Evolutionary conservation across 1,284 basidiomycete genomes (phyloP).

Genomic region (Cutaneotrichosporon sp.): DNA sequence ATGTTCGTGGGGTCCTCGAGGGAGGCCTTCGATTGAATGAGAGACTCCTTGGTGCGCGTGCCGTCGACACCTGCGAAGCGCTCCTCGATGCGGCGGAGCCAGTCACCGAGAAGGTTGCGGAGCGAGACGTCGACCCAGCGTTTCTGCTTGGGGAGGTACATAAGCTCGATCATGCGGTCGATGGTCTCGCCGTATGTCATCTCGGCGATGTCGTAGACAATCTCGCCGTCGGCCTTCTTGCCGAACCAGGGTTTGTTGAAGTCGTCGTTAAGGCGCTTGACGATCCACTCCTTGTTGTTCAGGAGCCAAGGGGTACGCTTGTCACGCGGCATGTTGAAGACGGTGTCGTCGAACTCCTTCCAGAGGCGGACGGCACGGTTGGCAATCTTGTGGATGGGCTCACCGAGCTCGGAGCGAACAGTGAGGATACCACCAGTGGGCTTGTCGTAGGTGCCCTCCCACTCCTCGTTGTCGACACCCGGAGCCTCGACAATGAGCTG

Average conservation of each 20-base stretch:
- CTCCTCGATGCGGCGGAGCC: conserved; percentile 94
- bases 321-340: conserved; percentile 92
- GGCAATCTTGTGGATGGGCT: conserved; percentile 98
- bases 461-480: conserved; percentile 85
- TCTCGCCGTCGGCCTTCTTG: conserved; percentile 81
- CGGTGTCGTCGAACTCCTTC: conserved; percentile 95
- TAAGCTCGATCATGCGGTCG: conserved; percentile 81
- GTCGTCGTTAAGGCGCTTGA: conserved; percentile 86
- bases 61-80: conserved; percentile 91
- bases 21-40: conserved; percentile 80
- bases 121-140: conserved; percentile 94
- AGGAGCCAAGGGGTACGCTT: conserved; percentile 85
- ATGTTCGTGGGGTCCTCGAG: conserved; percentile 79
- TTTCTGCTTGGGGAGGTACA: conserved; percentile 85
- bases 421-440: conserved; percentile 95
- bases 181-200: conserved; percentile 99
- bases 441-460: conserved; percentile 93
- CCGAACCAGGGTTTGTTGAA: conserved; percentile 97
- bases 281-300: conserved; percentile 82
- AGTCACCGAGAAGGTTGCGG: conserved; percentile 92
- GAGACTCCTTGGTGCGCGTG: conserved; percentile 66
- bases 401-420: conserved; percentile 94
- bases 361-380: conserved; percentile 94
- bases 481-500: conserved; percentile 89
- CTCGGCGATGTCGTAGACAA: conserved; percentile 80